phyloP scores from a whole-genome alignment of 1,284 basidiomycete genomes.

The Ceratobasidium sp. region DNA sequence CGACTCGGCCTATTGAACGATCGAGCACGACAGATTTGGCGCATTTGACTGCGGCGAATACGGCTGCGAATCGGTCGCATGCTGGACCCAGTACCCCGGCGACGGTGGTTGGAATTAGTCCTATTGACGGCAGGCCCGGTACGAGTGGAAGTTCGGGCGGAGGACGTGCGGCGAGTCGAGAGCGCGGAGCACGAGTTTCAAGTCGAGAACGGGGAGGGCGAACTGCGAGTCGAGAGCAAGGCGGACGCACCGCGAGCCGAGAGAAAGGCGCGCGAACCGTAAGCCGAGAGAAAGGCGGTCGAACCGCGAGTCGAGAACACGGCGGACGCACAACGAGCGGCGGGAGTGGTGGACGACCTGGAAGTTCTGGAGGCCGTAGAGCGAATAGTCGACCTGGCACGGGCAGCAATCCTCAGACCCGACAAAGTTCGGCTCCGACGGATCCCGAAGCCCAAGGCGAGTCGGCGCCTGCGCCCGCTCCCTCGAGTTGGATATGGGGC shows the following conservation, averaged over 20 bases:
- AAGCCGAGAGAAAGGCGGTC: not conserved
- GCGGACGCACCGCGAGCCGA: not conserved
- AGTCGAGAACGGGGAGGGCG: not conserved
- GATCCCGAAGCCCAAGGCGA: not conserved
- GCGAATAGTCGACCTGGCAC: not conserved
- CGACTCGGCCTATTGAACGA: not conserved
- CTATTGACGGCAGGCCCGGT: not conserved
- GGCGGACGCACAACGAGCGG: too few species aligned
- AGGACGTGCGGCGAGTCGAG: too few species aligned
- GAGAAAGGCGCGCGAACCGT: not conserved
- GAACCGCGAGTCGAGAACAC: too few species aligned
- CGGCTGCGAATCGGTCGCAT: conserved; percentile 6
- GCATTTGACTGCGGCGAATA: conserved; percentile 15
- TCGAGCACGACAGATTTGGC: conserved; percentile 15
- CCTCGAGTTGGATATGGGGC: conserved; percentile 3
- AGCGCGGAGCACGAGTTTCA: too few species aligned
- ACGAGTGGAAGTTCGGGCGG: not conserved
- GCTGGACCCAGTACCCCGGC: not conserved
- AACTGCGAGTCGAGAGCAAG: too few species aligned
- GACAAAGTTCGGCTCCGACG: not conserved
- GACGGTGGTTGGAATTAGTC: too few species aligned
- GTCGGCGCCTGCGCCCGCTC: not conserved
- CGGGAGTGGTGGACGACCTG: not conserved
- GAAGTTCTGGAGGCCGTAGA: not conserved
- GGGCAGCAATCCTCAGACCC: not conserved